phyloP scores from a whole-genome alignment of 164 flowering plant species.

The Stephania japonica region DNA sequence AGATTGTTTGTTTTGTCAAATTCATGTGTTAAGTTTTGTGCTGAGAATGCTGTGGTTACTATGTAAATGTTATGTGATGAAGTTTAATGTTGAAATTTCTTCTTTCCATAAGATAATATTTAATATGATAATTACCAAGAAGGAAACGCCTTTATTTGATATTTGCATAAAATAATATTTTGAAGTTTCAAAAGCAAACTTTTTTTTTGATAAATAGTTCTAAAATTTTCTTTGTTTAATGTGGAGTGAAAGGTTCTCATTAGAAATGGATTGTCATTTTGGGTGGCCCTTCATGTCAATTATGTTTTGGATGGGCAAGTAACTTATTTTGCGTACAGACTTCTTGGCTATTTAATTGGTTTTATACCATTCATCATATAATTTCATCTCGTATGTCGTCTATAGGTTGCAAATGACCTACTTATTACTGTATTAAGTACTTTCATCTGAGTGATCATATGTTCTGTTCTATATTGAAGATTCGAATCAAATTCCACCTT shows the following conservation, averaged over 20 bases:
- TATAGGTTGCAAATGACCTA: neutral
- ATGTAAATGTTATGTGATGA: neutral
- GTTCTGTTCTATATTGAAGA: slow-evolving; percentile 32
- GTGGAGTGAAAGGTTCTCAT: too few species aligned
- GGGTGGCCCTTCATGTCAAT: too few species aligned
- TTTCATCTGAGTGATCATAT: neutral
- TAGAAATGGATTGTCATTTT: too few species aligned
- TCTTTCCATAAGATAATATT: neutral
- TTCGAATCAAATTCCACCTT: slow-evolving; percentile 73
- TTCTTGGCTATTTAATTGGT: too few species aligned
- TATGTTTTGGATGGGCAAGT: too few species aligned
- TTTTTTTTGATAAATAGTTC: too few species aligned
- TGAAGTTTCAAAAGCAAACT: too few species aligned
- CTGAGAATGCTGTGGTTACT: neutral
- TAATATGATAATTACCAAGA: neutral
- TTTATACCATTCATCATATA: too few species aligned
- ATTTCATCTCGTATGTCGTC: neutral
- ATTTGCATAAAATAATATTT: too few species aligned
- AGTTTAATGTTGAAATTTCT: neutral
- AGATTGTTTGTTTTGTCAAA: neutral
- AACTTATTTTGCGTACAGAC: too few species aligned
- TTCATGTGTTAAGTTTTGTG: neutral
- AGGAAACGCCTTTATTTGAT: neutral
- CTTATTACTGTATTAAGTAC: neutral
- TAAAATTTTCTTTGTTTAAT: too few species aligned